phyloP scores from a whole-genome alignment of 1,139 yeast species.

The Eremothecium cymbalariae region DNA sequence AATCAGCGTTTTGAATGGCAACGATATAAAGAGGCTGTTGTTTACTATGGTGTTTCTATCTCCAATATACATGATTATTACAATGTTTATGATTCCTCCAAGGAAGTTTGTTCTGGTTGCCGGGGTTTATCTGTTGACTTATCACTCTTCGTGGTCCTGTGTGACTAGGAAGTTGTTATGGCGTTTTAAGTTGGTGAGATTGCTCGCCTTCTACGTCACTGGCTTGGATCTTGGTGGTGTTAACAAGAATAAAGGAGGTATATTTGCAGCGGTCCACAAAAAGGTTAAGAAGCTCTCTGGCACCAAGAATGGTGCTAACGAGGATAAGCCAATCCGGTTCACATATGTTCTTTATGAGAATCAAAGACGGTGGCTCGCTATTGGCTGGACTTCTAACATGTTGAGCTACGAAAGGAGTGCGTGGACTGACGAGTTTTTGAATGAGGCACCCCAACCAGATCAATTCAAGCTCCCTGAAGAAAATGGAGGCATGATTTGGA shows the following conservation, averaged over 20 bases:
- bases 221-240: constrained; percentile 74
- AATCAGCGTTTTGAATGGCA: constrained; percentile 61
- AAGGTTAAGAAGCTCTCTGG: constrained; percentile 24
- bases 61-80: constrained; percentile 67
- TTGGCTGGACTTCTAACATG: constrained; percentile 93
- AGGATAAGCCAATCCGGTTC: constrained; percentile 61
- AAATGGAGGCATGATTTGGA: constrained; percentile 70
- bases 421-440: constrained; percentile 94
- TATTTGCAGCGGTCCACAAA: constrained; percentile 30
- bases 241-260: constrained; percentile 28
- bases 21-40: constrained; percentile 69
- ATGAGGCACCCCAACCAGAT: constrained; percentile 73
- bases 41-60: constrained; percentile 81
- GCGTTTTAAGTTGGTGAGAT: constrained; percentile 67
- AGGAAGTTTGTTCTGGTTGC: constrained; percentile 52
- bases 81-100: constrained; percentile 63
- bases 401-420: constrained; percentile 89
- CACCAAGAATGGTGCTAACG: constrained; percentile 12
- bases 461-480: constrained; percentile 71
- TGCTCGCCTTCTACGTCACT: constrained; percentile 69
- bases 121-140: constrained; percentile 63
- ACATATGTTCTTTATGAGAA: constrained; percentile 93
- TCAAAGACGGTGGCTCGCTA: constrained; percentile 95
- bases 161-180: constrained; percentile 76
- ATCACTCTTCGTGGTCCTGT: constrained; percentile 78